These are phyloP conservation scores for Oligophagozyma castellii DNA, from an alignment of 1,139 yeast species.

Conservation along the genomic window DNA sequence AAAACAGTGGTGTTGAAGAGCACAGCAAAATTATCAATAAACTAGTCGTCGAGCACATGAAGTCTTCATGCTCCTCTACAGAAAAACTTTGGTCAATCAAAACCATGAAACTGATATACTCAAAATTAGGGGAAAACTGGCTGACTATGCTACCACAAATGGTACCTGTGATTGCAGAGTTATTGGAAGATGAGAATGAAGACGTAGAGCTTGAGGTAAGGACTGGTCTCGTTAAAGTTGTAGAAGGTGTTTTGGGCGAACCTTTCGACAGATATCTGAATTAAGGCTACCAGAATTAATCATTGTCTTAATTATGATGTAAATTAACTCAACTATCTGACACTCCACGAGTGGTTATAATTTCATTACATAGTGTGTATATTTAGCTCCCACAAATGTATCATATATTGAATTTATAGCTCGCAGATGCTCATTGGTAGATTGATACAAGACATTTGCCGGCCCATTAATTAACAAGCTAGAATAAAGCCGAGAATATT, in stretches of 20 bases:
- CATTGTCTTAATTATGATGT: too few relatives aligned
- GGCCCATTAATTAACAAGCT: too few relatives aligned
- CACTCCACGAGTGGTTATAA: too few relatives aligned
- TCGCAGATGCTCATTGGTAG: too few relatives aligned
- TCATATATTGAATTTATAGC: too few relatives aligned
- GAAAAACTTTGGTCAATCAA: slow-evolving; percentile 79
- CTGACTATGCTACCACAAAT: slow-evolving; percentile 78
- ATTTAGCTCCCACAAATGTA: too few relatives aligned
- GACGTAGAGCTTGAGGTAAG: slow-evolving; percentile 85
- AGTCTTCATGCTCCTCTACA: slow-evolving; percentile 32
- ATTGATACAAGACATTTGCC: too few relatives aligned
- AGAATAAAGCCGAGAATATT: too few relatives aligned
- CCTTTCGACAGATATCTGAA: slow-evolving; percentile 82
- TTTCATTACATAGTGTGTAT: too few relatives aligned
- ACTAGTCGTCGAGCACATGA: slow-evolving; percentile 41
- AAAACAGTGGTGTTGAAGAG: slow-evolving; percentile 67
- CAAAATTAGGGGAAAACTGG: slow-evolving; percentile 94
- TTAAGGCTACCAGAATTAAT: slow-evolving; percentile 28
- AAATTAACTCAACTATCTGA: too few relatives aligned
- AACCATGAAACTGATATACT: slow-evolving; percentile 67
- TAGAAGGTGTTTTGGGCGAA: slow-evolving; percentile 88
- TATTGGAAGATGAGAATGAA: slow-evolving; percentile 91
- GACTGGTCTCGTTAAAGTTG: slow-evolving; percentile 79
- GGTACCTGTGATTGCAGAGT: slow-evolving; percentile 90
- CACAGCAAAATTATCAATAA: slow-evolving; percentile 60